Percentiles rank a stretch among this genome's conserved stretches.
Conservation (phyloP, 2,329 filamentous ascomycete genomes). For the Curvularia sp. region DNA sequence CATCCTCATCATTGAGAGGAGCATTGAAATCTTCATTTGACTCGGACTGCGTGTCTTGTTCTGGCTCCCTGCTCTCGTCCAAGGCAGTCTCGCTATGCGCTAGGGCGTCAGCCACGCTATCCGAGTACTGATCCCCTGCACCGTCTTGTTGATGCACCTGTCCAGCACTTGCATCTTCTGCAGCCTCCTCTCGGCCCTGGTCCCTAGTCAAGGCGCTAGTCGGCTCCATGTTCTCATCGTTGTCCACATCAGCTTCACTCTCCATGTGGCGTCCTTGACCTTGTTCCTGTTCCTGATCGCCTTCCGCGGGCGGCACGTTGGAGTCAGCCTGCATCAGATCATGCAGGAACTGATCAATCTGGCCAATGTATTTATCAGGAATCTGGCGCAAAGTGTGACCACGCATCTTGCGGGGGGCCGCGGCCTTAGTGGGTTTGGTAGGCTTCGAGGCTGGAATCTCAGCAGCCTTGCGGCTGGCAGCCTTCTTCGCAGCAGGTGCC, state of each 20-base stretch:
- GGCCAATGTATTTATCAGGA: constrained; percentile 29
- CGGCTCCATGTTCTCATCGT: not conserved
- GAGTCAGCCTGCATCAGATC: constrained; percentile 8
- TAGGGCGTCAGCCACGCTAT: not conserved
- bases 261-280: not conserved
- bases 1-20: not conserved
- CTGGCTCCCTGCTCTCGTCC: not conserved
- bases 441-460: constrained; percentile 18
- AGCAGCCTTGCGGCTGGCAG: constrained; percentile 18
- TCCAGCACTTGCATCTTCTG: constrained; percentile 8
- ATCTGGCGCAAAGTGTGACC: constrained; percentile 40
- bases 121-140: not conserved
- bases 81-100: not conserved
- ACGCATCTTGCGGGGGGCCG: constrained; percentile 35
- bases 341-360: constrained; percentile 11
- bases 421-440: constrained; percentile 10
- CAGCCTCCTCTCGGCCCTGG: not conserved
- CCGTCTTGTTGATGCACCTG: constrained; percentile 1
- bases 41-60: not conserved
- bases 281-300: not conserved
- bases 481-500: constrained; percentile 20
- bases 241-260: not conserved
- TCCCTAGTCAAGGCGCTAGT: not conserved
- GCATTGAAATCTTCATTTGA: not conserved
- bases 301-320: not conserved